Base-by-base conservation (phyloP, 169 alveolate species). In the Babesia caballi region DNA sequence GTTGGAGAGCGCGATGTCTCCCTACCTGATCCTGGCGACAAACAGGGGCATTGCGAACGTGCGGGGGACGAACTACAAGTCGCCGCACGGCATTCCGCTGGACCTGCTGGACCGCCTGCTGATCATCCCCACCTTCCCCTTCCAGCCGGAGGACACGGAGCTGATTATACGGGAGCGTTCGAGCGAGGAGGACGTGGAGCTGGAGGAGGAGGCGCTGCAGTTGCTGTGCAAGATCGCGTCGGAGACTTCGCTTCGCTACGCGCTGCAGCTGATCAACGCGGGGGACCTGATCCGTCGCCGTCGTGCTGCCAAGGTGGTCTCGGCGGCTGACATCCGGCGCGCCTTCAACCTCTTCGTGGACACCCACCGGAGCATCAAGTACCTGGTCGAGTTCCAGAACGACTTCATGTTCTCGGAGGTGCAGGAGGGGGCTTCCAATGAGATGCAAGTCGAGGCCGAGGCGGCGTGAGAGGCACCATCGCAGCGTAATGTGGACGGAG, bases 11-110 rank as follows among this genome's bases (percentile, higher is more conserved):
- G 98, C 94, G 56, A 91, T 90, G 32, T 96, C 99, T 25, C 99
- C 99, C 25, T 91, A 97, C 47, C 97, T 98, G 42, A 96, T 97
- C 66, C 94, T 98, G 97, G 99, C 99, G n/a, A 96, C 99, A 15
- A 98, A 98, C 82, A 91, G 99, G 78, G 99, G 99, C 32, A 96
- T 96, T 41, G 92, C 98, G 40, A 91, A 90, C 57, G 94, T 97
- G 69, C 90, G 99, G 72, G 99, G 99, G 58, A 98, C 99, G 1
- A 96, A 95, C 73, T 96, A 95, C 89, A 92, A 92, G 73, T 89
- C 98, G 40, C 99, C 99, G 36, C 99, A 98, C 85, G 99, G 99
- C 46, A 89, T 98, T 19, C 99, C 99, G 1, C 86, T 97, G 40
- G 99, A 98, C 88, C 90, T 98, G 50, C 91, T 98, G 53, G 99